phyloP scores from a whole-genome alignment of 2,329 filamentous ascomycete genomes.

The Fusarium pininemorale region DNA sequence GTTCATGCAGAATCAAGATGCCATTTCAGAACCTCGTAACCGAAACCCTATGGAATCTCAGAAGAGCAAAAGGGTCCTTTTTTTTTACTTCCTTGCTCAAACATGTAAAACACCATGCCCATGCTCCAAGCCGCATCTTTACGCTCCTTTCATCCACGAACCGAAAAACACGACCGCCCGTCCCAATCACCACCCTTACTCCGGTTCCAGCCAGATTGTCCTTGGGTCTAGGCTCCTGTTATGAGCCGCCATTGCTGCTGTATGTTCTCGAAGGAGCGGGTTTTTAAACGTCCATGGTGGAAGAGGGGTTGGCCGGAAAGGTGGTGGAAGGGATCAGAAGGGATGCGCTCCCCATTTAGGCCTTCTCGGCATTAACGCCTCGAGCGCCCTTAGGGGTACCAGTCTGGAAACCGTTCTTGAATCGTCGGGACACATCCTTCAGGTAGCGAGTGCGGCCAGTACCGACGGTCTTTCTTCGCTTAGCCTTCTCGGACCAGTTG shows the following conservation, averaged over 20 bases:
- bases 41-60: conserved; percentile 47
- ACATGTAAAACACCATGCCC: conserved; percentile 50
- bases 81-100: conserved; percentile 44
- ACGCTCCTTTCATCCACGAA: conserved; percentile 33
- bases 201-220: conserved; percentile 20
- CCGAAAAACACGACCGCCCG: conserved; percentile 31
- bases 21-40: conserved; percentile 48
- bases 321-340: conserved; percentile 31
- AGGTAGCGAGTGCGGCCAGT: conserved; percentile 96
- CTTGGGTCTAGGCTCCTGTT: conserved; percentile 19
- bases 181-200: conserved; percentile 25
- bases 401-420: conserved; percentile 97
- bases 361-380: conserved; percentile 61
- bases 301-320: conserved; percentile 24
- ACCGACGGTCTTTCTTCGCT: conserved; percentile 99
- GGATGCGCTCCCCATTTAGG: conserved; percentile 41
- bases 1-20: conserved; percentile 48
- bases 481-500: conserved; percentile 99
- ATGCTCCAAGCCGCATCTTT: conserved; percentile 46
- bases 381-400: conserved; percentile 87
- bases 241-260: conserved; percentile 22
- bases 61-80: conserved; percentile 42
- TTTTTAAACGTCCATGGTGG: conserved; percentile 16
- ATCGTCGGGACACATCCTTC: conserved; percentile 89
- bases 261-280: conserved; percentile 4